Evolutionary conservation across 2,329 filamentous ascomycete genomes (phyloP).

Genomic region (Colletotrichum magnum): DNA sequence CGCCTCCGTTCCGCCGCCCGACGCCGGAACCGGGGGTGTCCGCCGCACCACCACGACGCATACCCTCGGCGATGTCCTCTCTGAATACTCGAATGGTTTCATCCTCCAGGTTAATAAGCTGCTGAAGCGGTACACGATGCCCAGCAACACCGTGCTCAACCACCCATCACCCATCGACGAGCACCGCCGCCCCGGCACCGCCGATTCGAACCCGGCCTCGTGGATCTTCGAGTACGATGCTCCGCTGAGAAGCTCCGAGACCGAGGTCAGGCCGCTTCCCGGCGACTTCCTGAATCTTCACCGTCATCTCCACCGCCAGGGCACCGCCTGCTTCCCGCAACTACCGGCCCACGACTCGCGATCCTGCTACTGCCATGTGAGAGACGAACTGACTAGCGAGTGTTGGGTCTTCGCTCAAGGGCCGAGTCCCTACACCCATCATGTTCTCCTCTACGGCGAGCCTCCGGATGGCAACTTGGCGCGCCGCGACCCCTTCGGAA

Average conservation of each 20-base stretch:
- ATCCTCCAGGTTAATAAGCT: slow-evolving; percentile 55
- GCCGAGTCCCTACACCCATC: slow-evolving; percentile 40
- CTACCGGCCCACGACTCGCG: slow-evolving; percentile 44
- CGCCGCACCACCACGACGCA: slow-evolving; percentile 54
- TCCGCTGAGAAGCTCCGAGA: slow-evolving; percentile 39
- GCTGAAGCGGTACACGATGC: slow-evolving; percentile 56
- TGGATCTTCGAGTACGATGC: slow-evolving; percentile 50
- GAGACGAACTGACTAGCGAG: slow-evolving; percentile 43
- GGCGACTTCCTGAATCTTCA: slow-evolving; percentile 64
- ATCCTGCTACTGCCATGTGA: slow-evolving; percentile 49
- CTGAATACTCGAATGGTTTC: slow-evolving; percentile 51
- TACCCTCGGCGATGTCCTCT: slow-evolving; percentile 51
- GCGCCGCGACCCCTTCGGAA: slow-evolving; percentile 59
- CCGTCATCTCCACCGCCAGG: slow-evolving; percentile 33
- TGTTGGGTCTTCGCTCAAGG: slow-evolving; percentile 51
- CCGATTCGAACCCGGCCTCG: slow-evolving; percentile 39
- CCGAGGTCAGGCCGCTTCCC: slow-evolving; percentile 54
- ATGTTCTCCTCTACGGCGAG: slow-evolving; percentile 16
- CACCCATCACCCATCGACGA: slow-evolving; percentile 46
- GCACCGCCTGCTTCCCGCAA: slow-evolving; percentile 42
- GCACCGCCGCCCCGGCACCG: slow-evolving; percentile 30
- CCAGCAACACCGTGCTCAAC: slow-evolving; percentile 42
- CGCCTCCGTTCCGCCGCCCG: slow-evolving; percentile 16
- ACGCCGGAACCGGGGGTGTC: slow-evolving; percentile 47
- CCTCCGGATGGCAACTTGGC: slow-evolving; percentile 39